Conservation (phyloP, 2,329 filamentous ascomycete species). For the Pyrenochaeta sp. region DNA sequence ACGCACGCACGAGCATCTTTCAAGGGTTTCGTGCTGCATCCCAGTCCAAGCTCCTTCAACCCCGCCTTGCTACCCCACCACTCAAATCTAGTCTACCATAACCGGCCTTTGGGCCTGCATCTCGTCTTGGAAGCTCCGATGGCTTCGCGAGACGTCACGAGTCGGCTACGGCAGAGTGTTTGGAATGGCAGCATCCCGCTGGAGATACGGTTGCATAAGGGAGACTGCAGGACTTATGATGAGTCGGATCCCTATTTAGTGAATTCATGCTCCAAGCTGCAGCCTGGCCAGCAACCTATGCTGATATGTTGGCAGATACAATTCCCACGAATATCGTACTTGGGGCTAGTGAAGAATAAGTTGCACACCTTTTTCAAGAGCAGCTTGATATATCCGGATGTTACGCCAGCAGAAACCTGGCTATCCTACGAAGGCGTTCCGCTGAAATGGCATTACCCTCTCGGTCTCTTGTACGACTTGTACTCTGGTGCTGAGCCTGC, state of each 20-base stretch:
- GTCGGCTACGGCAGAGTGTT: constrained; percentile 58
- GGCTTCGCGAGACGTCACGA: constrained; percentile 45
- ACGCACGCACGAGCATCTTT: constrained; percentile 24
- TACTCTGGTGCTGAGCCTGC: constrained; percentile 67
- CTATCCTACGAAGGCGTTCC: constrained; percentile 74
- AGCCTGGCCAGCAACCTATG: constrained; percentile 2
- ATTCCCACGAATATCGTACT: constrained; percentile 72
- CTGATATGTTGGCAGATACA: constrained; percentile 57
- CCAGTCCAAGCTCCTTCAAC: constrained; percentile 12
- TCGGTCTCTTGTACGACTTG: constrained; percentile 74
- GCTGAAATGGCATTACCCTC: constrained; percentile 76
- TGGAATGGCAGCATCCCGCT: constrained; percentile 69
- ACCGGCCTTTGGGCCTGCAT: constrained; percentile 14
- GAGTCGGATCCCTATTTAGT: constrained; percentile 69
- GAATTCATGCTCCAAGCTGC: constrained; percentile 22
- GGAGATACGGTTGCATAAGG: constrained; percentile 65
- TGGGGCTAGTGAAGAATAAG: constrained; percentile 70
- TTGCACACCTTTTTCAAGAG: constrained; percentile 69
- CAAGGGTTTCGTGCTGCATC: constrained; percentile 4
- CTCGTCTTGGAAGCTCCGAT: constrained; percentile 13
- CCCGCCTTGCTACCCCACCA: constrained; percentile 20
- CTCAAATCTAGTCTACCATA: constrained; percentile 21
- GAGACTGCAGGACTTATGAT: constrained; percentile 68
- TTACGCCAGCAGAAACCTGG: constrained; percentile 64
- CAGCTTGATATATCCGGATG: constrained; percentile 66